A percentile compares a stretch with the other conserved stretches of the same genome.
Evolutionary conservation across 352 stramenopile genomes (phyloP).

Genomic region (Thalassiosira exigua): DNA sequence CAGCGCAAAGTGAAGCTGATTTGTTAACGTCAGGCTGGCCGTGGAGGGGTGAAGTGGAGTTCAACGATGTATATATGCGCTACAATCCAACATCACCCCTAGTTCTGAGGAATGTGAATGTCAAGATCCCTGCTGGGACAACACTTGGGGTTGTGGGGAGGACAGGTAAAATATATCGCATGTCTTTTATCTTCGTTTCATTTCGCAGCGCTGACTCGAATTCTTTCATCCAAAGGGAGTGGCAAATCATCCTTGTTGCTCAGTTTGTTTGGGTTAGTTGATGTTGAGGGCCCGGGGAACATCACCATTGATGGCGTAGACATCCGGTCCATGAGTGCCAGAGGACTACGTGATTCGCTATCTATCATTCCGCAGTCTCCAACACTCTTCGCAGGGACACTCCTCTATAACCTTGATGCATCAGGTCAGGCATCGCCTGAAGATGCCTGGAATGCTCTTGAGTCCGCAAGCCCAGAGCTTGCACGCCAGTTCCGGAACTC

Average conservation of each 20-base stretch:
- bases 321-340: conserved; percentile 86
- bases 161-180: conserved; percentile 86
- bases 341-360: conserved; percentile 87
- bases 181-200: too few species aligned
- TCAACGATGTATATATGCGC: conserved; percentile 89
- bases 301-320: conserved; percentile 94
- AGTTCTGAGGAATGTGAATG: conserved; percentile 69
- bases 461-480: conserved; percentile 69
- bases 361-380: conserved; percentile 92
- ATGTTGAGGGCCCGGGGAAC: conserved; percentile 85
- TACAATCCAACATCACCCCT: conserved; percentile 86
- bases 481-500: conserved; percentile 62
- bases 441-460: conserved; percentile 78
- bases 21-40: conserved; percentile 84
- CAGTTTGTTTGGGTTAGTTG: conserved; percentile 91
- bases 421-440: conserved; percentile 57
- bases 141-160: conserved; percentile 89
- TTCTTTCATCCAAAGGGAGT: conserved; percentile 68
- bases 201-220: background rate
- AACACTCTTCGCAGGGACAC: conserved; percentile 89
- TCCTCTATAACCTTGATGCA: conserved; percentile 89
- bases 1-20: conserved; percentile 32
- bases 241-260: conserved; percentile 89
- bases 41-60: conserved; percentile 87
- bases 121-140: conserved; percentile 67